Evolutionary conservation across 345 rosid genomes (phyloP).

Genomic region (Gossypium anomalum): DNA sequence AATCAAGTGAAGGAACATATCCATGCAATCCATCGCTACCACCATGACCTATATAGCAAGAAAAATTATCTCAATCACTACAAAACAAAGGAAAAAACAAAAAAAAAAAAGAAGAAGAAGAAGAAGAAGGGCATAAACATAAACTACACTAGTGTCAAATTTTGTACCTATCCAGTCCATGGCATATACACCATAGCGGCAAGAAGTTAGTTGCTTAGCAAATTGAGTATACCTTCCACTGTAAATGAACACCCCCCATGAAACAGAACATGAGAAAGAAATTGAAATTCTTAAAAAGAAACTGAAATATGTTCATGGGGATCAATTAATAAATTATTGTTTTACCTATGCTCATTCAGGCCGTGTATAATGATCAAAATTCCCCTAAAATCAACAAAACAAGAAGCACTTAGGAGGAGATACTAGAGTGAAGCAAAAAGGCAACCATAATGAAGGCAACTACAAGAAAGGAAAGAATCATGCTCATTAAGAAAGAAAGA

Average conservation of each 20-base stretch:
- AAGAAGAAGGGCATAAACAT: background rate
- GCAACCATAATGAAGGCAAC: background rate
- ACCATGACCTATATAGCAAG: conserved; percentile 69
- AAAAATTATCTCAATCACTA: background rate
- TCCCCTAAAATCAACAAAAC: conserved; percentile 46
- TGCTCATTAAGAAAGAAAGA: background rate
- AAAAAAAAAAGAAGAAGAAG: background rate
- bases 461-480: background rate
- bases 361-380: conserved; percentile 88
- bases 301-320: background rate
- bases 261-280: background rate
- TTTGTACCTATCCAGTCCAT: conserved; percentile 93
- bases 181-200: conserved; percentile 74
- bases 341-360: conserved; percentile 92
- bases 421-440: background rate
- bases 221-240: conserved; percentile 93
- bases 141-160: conserved; percentile 1
- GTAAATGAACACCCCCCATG: conserved; percentile 2
- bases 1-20: conserved; percentile 94
- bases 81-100: background rate
- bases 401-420: background rate
- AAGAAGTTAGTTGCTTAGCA: conserved; percentile 71
- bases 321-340: background rate
- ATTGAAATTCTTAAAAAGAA: background rate
- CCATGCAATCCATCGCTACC: conserved; percentile 99